Conservation (phyloP, 2,329 filamentous ascomycete genomes). For the Talaromyces rugulosus region DNA sequence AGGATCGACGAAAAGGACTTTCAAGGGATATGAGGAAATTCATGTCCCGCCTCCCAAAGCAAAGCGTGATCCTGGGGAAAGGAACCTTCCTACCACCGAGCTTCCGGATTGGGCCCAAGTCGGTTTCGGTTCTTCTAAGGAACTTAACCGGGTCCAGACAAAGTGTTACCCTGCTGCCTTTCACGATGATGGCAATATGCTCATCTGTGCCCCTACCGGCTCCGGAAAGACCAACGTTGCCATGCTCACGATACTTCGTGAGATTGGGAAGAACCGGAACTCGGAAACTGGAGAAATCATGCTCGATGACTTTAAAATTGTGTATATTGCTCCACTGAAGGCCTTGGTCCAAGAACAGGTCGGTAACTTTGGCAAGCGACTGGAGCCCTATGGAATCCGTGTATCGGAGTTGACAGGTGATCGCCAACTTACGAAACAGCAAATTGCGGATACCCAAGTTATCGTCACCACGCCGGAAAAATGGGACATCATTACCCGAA, state of each 20-base stretch:
- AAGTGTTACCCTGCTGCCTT: slow-evolving; percentile 90
- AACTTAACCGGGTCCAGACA: slow-evolving; percentile 92
- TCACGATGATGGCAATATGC: slow-evolving; percentile 91
- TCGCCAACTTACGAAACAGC: slow-evolving; percentile 95
- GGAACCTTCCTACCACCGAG: slow-evolving; percentile 76
- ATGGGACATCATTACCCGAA: slow-evolving; percentile 98
- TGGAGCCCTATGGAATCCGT: slow-evolving; percentile 85
- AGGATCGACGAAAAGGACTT: slow-evolving; percentile 89
- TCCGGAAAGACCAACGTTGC: slow-evolving; percentile 98
- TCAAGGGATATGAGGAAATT: slow-evolving; percentile 98
- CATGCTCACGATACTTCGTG: slow-evolving; percentile 92
- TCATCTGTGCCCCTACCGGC: slow-evolving; percentile 93
- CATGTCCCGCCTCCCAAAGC: slow-evolving; percentile 93
- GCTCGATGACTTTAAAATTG: slow-evolving; percentile 95
- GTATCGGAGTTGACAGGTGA: slow-evolving; percentile 97
- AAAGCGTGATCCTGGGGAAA: slow-evolving; percentile 73
- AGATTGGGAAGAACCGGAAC: slow-evolving; percentile 93
- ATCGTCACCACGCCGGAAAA: slow-evolving; percentile 99
- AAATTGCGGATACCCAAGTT: slow-evolving; percentile 95
- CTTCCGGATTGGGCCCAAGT: slow-evolving; percentile 87
- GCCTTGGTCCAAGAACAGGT: slow-evolving; percentile 97
- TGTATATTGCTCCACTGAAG: slow-evolving; percentile 95
- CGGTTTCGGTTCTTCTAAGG: slow-evolving; percentile 80
- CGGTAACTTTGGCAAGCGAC: slow-evolving; percentile 88
- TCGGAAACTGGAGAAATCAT: slow-evolving; percentile 88